These are phyloP conservation scores for Kuraishia capsulata DNA, from an alignment of 805 yeast genomes.

Conservation along the genomic window DNA sequence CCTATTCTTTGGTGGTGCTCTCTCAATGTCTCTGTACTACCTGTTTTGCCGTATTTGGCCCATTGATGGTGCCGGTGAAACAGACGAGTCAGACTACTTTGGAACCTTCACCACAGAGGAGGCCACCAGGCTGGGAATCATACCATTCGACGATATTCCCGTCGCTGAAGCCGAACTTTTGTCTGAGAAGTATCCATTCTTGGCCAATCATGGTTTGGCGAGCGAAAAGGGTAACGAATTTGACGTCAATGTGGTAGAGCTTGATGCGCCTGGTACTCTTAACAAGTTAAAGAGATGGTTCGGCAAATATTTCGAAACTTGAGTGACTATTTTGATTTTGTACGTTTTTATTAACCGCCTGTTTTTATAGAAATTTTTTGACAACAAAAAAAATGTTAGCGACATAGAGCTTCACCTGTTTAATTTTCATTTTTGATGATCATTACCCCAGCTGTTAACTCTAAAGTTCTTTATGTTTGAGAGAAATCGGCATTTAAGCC, in stretches of 20 bases:
- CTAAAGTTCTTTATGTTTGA: too few relatives aligned
- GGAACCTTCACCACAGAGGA: constrained; percentile 21
- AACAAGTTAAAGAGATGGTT: background rate
- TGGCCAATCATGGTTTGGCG: constrained; percentile 9
- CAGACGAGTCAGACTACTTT: constrained; percentile 24
- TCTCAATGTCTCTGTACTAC: constrained; percentile 28
- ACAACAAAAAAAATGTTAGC: too few relatives aligned
- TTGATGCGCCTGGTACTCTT: background rate
- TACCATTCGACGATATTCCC: constrained; percentile 8
- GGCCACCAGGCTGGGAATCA: constrained; percentile 21
- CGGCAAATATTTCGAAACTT: too few relatives aligned
- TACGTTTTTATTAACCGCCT: too few relatives aligned
- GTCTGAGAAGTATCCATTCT: constrained; percentile 3
- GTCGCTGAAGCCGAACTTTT: background rate
- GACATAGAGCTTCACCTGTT: too few relatives aligned
- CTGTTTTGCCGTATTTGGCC: constrained; percentile 26
- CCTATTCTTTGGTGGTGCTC: constrained; percentile 30
- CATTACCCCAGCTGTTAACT: too few relatives aligned
- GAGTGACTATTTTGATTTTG: too few relatives aligned
- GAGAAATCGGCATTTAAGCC: too few relatives aligned
- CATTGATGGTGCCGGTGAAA: constrained; percentile 18
- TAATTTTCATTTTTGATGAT: too few relatives aligned
- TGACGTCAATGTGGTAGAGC: background rate
- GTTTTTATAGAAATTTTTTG: too few relatives aligned
- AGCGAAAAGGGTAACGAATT: background rate